Evolutionary conservation across 257 asterid species (phyloP).

Genomic region (Penstemon davidsonii): DNA sequence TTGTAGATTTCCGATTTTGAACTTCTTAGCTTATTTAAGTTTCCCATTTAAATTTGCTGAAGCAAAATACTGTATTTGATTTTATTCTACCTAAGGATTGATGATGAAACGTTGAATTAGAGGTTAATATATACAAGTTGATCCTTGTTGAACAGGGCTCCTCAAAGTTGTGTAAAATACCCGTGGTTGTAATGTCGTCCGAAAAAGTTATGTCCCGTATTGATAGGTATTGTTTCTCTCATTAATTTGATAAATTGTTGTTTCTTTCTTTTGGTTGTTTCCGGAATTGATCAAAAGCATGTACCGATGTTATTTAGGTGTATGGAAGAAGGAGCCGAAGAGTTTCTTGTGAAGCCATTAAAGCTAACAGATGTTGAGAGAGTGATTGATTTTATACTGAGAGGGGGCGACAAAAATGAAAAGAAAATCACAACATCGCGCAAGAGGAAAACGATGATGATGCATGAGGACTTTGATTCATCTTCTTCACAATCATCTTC

Average conservation of each 20-base stretch:
- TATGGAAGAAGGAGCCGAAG: slow-evolving; percentile 87
- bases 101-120: too few relatives aligned
- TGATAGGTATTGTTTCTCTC: slow-evolving; percentile 25
- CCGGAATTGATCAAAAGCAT: too few relatives aligned
- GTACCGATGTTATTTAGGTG: slow-evolving; percentile 40
- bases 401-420: slow-evolving; percentile 34
- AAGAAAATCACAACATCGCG: slow-evolving; percentile 24
- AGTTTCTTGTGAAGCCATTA: slow-evolving; percentile 80
- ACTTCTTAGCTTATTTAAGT: too few relatives aligned
- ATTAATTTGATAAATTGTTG: too few relatives aligned
- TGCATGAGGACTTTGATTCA: slow-evolving; percentile 23
- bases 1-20: not conserved
- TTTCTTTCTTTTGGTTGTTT: too few relatives aligned
- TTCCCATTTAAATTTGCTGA: too few relatives aligned
- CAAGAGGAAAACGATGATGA: slow-evolving; percentile 44
- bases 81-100: too few relatives aligned
- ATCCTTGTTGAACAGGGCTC: slow-evolving; percentile 54
- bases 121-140: not conserved
- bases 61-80: too few relatives aligned
- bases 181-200: slow-evolving; percentile 89
- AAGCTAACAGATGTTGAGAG: slow-evolving; percentile 75
- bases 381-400: slow-evolving; percentile 47
- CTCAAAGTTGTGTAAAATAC: slow-evolving; percentile 59
- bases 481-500: slow-evolving; percentile 26
- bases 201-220: slow-evolving; percentile 73